Evolutionary conservation across 306 rosid species (phyloP).

Genomic region (Acacia acuminata): DNA sequence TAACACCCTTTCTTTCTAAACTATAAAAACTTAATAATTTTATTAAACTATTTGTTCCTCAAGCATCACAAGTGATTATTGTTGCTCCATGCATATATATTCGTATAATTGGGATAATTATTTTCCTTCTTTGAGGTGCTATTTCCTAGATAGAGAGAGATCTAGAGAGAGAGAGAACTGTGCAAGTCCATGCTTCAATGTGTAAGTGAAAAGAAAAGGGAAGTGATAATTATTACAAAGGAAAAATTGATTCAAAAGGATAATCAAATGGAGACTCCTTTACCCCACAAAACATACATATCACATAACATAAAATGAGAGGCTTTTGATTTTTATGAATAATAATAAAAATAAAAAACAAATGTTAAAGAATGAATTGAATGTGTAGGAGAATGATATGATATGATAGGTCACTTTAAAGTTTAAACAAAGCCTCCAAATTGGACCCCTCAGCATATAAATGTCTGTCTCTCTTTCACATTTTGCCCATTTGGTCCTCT

Average conservation of each 20-base stretch:
- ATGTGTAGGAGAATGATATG: slow-evolving; percentile 49
- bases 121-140: slow-evolving; percentile 5
- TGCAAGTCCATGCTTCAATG: slow-evolving; percentile 47
- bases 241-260: slow-evolving; percentile 68
- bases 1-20: background rate
- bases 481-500: slow-evolving; percentile 42
- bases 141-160: background rate
- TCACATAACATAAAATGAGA: slow-evolving; percentile 49
- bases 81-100: slow-evolving; percentile 22
- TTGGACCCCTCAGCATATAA: slow-evolving; percentile 71
- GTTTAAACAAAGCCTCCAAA: slow-evolving; percentile 73
- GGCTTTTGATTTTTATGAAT: slow-evolving; percentile 51
- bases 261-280: slow-evolving; percentile 61
- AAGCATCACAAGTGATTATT: slow-evolving; percentile 24
- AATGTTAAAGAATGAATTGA: slow-evolving; percentile 6
- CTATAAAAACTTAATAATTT: background rate
- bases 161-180: slow-evolving; percentile 20
- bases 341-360: slow-evolving; percentile 25
- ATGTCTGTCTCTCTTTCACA: slow-evolving; percentile 37
- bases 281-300: slow-evolving; percentile 67
- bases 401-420: slow-evolving; percentile 49
- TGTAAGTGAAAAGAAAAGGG: slow-evolving; percentile 36
- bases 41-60: slow-evolving; percentile 37
- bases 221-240: slow-evolving; percentile 75
- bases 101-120: slow-evolving; percentile 19